phyloP scores from a whole-genome alignment of 306 rosid genomes.

The Rosa chinensis region DNA sequence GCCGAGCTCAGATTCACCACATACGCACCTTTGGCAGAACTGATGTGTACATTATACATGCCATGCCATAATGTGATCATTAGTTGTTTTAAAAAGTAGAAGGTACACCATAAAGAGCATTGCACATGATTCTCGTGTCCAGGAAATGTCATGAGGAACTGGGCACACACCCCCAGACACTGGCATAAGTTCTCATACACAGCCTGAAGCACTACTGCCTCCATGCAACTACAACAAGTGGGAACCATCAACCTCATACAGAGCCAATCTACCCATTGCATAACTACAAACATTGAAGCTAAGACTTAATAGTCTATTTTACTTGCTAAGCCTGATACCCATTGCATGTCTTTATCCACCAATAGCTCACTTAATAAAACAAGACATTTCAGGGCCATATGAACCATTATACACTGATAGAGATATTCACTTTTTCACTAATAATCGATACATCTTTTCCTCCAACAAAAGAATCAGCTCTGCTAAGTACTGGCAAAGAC shows the following conservation, averaged over 20 bases:
- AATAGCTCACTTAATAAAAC: not conserved
- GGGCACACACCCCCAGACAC: not conserved
- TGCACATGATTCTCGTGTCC: not conserved
- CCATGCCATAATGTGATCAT: not conserved
- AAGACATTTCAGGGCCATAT: not conserved
- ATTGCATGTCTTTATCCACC: not conserved
- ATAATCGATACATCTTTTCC: not conserved
- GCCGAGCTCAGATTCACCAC: not conserved
- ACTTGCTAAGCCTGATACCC: not conserved
- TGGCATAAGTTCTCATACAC: not conserved
- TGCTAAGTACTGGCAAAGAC: not conserved
- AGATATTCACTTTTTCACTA: not conserved
- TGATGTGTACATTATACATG: not conserved
- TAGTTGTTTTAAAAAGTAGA: not conserved
- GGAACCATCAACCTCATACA: not conserved
- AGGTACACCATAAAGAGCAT: not conserved
- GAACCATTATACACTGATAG: not conserved
- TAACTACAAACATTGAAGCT: not conserved
- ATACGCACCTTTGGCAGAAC: not conserved
- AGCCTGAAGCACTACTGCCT: not conserved
- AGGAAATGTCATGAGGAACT: not conserved
- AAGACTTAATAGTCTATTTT: not conserved
- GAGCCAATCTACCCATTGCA: not conserved
- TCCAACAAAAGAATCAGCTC: not conserved
- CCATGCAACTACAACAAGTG: not conserved